Evolutionary conservation across 2,329 filamentous ascomycete species (phyloP), one percentile per base, ranked within the genome.

Genomic region (Furcasterigmium furcatum): DNA sequence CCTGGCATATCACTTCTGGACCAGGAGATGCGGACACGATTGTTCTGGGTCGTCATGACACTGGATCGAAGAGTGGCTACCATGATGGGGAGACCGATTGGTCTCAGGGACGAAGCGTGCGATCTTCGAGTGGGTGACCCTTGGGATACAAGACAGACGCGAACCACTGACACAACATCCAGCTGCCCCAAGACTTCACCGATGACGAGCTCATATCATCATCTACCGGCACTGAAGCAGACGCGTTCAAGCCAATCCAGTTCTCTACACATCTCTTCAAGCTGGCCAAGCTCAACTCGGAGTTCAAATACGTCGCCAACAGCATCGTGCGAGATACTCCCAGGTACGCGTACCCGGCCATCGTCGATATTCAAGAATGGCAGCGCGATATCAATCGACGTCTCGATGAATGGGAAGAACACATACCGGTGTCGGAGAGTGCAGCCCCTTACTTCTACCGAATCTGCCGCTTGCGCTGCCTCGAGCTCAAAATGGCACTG

Each of bases 301-400:
- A 80, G 52, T 77, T 79, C n/a, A 79, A 79, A 57, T 79, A 78
- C 40, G 64, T 79, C 3, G 70, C 74, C 29, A 76, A 79, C 44
- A 78, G 75, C 43, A 68, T 79, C 43, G 66, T 68, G n/a, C 64
- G 70, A 20, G 64, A 68, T 5, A 61, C 66, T 0, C 75, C 75
- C 0, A 57, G 58, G 7, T 79, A 78, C 43, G 71, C 75, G 0
- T 76, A 72, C 32, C 75, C 75, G 0, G 60, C 65, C 2, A 60
- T 76, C 2, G 59, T 64, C 8, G 65, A 76, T 38, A 67, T 76
- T 4, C 52, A 64, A 14, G 53, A 59, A 2, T 79, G 76, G 76
- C 73, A 78, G 43, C 55, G 50, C 2, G 64, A 62, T 8, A 68
- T 77, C 51, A 53, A 72, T 0, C 48, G 52, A 2, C 62, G 61